Evolutionary conservation across 2,329 filamentous ascomycete species (phyloP).

Genomic region (Daldinia sp.): DNA sequence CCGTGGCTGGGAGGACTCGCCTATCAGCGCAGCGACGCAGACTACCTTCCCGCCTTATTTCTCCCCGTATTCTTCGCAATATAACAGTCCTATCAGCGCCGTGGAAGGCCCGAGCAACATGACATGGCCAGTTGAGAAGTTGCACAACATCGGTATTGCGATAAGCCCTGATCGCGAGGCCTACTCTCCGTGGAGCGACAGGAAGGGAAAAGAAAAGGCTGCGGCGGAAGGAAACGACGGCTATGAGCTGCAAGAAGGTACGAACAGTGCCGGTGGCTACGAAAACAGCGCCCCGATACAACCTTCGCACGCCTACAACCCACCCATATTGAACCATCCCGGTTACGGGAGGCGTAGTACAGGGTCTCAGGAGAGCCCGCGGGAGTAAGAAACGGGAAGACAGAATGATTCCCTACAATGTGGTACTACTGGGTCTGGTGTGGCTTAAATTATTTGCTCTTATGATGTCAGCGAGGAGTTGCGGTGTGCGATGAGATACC

Average conservation of each 20-base stretch:
- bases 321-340: constrained; percentile 58
- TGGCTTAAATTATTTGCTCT: constrained; percentile 4
- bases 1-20: constrained; percentile 67
- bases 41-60: constrained; percentile 62
- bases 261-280: constrained; percentile 52
- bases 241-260: constrained; percentile 64
- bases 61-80: constrained; percentile 71
- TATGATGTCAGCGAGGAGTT: constrained; percentile 13
- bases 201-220: constrained; percentile 58
- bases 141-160: constrained; percentile 58
- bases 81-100: constrained; percentile 67
- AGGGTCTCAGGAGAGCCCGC: constrained; percentile 16
- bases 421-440: background rate
- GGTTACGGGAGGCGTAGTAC: constrained; percentile 58
- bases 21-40: constrained; percentile 58
- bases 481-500: constrained; percentile 1
- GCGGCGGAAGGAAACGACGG: constrained; percentile 49
- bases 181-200: constrained; percentile 51
- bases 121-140: constrained; percentile 55
- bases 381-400: background rate
- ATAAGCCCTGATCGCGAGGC: constrained; percentile 56
- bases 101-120: constrained; percentile 52
- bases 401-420: background rate
- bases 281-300: constrained; percentile 36
- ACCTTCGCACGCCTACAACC: constrained; percentile 34